A percentile compares a stretch with the other conserved stretches of the same genome.
phyloP scores from a whole-genome alignment of 176 grass and related monocot genomes.

The Poa pratensis region DNA sequence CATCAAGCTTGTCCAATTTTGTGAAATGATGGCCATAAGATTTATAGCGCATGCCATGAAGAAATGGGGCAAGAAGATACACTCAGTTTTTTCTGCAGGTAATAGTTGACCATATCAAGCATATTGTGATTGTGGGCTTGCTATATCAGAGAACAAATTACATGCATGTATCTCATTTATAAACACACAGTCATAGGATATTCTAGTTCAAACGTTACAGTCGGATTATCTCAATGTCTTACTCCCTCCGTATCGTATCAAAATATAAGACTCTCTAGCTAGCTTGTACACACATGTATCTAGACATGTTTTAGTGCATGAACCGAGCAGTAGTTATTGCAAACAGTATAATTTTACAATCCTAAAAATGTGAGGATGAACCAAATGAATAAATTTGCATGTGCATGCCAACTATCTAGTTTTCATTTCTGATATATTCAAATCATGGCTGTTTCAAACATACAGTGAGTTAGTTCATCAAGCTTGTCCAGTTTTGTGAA shows the following conservation, averaged over 20 bases:
- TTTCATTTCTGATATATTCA: not conserved
- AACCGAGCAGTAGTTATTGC: not conserved
- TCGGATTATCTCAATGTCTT: not conserved
- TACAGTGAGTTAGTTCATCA: not conserved
- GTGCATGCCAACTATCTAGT: not conserved
- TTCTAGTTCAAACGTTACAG: not conserved
- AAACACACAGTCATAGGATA: not conserved
- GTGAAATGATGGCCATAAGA: slow-evolving; percentile 83
- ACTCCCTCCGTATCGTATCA: too few relatives aligned
- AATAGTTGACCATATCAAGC: slow-evolving; percentile 20
- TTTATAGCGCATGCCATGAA: slow-evolving; percentile 81
- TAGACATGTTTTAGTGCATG: too few relatives aligned
- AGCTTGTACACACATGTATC: too few relatives aligned
- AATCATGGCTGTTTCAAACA: slow-evolving; percentile 22
- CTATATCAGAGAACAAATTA: slow-evolving; percentile 1
- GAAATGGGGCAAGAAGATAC: slow-evolving; percentile 71
- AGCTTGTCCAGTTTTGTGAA: slow-evolving; percentile 79
- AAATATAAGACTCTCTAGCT: too few relatives aligned
- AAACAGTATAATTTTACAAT: not conserved
- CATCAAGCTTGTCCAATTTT: slow-evolving; percentile 61
- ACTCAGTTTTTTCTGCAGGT: slow-evolving; percentile 56
- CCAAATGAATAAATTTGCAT: slow-evolving; percentile 4
- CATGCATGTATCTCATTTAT: not conserved
- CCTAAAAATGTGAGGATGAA: not conserved
- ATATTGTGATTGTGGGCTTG: not conserved